Evolutionary conservation across 2,329 filamentous ascomycete genomes (phyloP), one percentile per base, ranked within the genome.

Genomic region (Penicillium sp.): DNA sequence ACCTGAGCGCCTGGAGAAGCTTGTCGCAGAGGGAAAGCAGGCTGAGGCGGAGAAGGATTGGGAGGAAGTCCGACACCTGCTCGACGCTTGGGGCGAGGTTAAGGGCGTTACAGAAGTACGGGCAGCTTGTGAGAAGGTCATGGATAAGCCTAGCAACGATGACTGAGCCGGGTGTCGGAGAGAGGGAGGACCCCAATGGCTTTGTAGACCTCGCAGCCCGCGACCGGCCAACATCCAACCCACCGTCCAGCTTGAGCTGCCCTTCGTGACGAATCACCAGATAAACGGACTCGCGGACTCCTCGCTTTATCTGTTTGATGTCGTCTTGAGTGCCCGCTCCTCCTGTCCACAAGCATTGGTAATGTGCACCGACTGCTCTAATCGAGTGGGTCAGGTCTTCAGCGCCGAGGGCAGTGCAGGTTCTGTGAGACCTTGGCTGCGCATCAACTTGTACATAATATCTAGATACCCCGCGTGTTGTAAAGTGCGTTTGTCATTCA

Each of bases 31-130:
- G 6, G 74, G 70, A 3, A 75, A 77, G 47, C 60, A 63, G 14
- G 76, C 77, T 7, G 78, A 78, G 37, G 75, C 79, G 14, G 68
- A 74, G 60, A 68, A 66, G 61, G 70, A 82, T 64, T 79, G 81
- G 79, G 62, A 69, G 52, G 69, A 77, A 66, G 68, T 81, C 3
- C 64, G 71, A 31, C 60, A 56, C 11, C 60, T 81, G 44, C 66
- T 82, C 24, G 68, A 71, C 39, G 75, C 72, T 51, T 81, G 79
- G 79, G 65, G 74, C 19, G 73, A 72, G 3, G 77, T 81, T 0
- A 74, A 74, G 54, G 79, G 79, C 2, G 78, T 80, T 27, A 62
- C 72, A 40, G 74, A 80, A 52, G 57, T 81, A 13, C 71, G 70
- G 13, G 65, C 66, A 16, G 68, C 73, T 14, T 81, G 79, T 63